phyloP scores from a whole-genome alignment of 2,329 filamentous ascomycete genomes.

The Metarhizium robertsii region DNA sequence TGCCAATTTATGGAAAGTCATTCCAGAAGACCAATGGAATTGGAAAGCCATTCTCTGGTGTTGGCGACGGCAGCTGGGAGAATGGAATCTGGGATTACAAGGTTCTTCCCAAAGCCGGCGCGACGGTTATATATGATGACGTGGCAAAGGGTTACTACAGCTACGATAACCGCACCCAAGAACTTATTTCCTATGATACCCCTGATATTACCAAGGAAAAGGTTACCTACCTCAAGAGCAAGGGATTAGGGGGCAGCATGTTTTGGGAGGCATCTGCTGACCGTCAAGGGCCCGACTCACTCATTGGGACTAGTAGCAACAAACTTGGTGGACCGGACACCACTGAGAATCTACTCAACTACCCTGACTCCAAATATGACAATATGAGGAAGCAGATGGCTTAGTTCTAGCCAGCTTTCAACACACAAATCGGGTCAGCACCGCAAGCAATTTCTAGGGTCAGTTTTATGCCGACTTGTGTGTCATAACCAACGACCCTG shows the following conservation, averaged over 20 bases:
- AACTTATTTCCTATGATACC: constrained; percentile 66
- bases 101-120: constrained; percentile 54
- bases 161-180: constrained; percentile 50
- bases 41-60: constrained; percentile 52
- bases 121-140: constrained; percentile 47
- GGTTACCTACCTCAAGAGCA: constrained; percentile 51
- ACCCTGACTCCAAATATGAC: constrained; percentile 43
- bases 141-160: constrained; percentile 57
- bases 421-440: no score
- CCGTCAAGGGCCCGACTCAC: constrained; percentile 44
- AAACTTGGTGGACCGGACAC: constrained; percentile 32
- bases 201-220: constrained; percentile 52
- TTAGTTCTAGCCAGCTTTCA: constrained; percentile 5
- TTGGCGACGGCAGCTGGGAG: constrained; percentile 64
- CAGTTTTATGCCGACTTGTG: no score
- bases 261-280: constrained; percentile 79
- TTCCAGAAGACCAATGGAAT: constrained; percentile 46
- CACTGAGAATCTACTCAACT: constrained; percentile 39
- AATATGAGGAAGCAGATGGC: constrained; percentile 34
- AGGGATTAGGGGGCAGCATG: constrained; percentile 66
- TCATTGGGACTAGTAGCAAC: constrained; percentile 45
- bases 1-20: constrained; percentile 48
- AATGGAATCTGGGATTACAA: constrained; percentile 75
- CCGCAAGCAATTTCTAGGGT: no score
- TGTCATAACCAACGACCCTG: no score